Evolutionary conservation across 352 stramenopile genomes (phyloP).

Genomic region (Phytopythium oedochilum): DNA sequence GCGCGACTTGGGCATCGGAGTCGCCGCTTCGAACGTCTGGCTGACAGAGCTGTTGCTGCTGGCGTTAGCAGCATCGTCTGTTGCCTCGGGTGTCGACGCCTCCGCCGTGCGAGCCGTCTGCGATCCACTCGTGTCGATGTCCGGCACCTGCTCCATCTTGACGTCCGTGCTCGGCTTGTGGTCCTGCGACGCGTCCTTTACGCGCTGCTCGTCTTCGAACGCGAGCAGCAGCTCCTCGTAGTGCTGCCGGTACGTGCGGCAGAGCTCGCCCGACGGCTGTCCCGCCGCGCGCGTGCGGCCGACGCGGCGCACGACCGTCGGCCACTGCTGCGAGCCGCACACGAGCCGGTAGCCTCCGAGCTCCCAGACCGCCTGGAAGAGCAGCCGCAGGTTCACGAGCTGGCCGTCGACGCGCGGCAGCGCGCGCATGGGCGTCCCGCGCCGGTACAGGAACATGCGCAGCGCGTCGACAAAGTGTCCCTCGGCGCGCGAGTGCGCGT

Average conservation of each 20-base stretch:
- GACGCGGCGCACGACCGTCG: slow-evolving; percentile 56
- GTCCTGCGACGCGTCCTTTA: not conserved
- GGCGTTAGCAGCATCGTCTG: not conserved
- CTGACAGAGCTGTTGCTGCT: not conserved
- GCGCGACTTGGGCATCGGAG: slow-evolving; percentile 38
- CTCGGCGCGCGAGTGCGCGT: slow-evolving; percentile 73
- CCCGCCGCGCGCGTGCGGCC: slow-evolving; percentile 46
- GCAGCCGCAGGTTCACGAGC: slow-evolving; percentile 57
- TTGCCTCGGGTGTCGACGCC: slow-evolving; percentile 7
- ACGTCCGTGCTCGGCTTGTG: not conserved
- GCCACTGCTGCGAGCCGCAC: slow-evolving; percentile 29
- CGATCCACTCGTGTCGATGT: not conserved
- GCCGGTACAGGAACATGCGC: slow-evolving; percentile 79
- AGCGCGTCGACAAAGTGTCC: slow-evolving; percentile 77
- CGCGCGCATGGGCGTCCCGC: slow-evolving; percentile 72
- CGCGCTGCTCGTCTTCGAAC: slow-evolving; percentile 41
- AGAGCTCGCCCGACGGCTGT: slow-evolving; percentile 42
- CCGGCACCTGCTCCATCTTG: not conserved
- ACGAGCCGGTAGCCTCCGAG: slow-evolving; percentile 51
- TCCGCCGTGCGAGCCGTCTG: too few relatives aligned
- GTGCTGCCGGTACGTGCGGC: slow-evolving; percentile 39
- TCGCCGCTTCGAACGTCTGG: slow-evolving; percentile 18
- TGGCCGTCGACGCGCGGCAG: slow-evolving; percentile 67
- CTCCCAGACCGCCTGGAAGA: slow-evolving; percentile 62
- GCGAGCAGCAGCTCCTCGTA: slow-evolving; percentile 48